A percentile compares a stretch with the other conserved stretches of the same genome.
Evolutionary conservation across 2,329 filamentous ascomycete genomes (phyloP).

Genomic region (Arachnomyces sp.): DNA sequence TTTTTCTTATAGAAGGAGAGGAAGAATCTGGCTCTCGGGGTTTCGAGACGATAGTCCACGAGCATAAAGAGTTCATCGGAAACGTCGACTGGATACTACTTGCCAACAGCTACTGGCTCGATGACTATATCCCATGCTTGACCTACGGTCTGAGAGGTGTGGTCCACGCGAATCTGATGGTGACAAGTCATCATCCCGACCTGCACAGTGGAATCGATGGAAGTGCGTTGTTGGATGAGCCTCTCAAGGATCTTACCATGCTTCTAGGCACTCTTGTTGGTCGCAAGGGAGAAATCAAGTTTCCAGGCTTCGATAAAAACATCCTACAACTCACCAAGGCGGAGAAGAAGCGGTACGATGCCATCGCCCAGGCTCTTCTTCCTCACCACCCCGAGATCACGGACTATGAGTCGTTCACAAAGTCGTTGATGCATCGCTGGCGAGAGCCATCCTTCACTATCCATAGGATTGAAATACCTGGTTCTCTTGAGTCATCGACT

Average conservation of each 20-base stretch:
- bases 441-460: conserved; percentile 90
- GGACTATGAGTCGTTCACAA: conserved; percentile 62
- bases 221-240: conserved; percentile 80
- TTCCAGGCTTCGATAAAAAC: conserved; percentile 82
- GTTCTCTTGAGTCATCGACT: conserved; percentile 78
- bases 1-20: conserved; percentile 93
- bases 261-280: conserved; percentile 77
- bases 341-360: conserved; percentile 73
- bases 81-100: conserved; percentile 88
- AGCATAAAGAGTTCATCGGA: conserved; percentile 77
- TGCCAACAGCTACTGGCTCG: conserved; percentile 97
- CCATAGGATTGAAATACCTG: conserved; percentile 67
- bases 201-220: conserved; percentile 96
- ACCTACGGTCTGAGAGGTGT: conserved; percentile 93
- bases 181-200: conserved; percentile 79
- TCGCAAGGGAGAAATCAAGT: conserved; percentile 66
- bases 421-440: conserved; percentile 87
- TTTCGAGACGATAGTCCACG: conserved; percentile 72
- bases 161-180: conserved; percentile 81
- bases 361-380: conserved; percentile 70
- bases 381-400: conserved; percentile 59
- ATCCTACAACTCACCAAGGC: conserved; percentile 66
- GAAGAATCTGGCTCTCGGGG: conserved; percentile 91
- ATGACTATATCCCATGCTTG: conserved; percentile 88
- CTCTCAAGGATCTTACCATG: conserved; percentile 80